A percentile compares a stretch with the other conserved stretches of the same genome.
These are phyloP conservation scores for Golubevia pallescens DNA, from an alignment of 1,284 basidiomycete genomes.

Conservation along the genomic window DNA sequence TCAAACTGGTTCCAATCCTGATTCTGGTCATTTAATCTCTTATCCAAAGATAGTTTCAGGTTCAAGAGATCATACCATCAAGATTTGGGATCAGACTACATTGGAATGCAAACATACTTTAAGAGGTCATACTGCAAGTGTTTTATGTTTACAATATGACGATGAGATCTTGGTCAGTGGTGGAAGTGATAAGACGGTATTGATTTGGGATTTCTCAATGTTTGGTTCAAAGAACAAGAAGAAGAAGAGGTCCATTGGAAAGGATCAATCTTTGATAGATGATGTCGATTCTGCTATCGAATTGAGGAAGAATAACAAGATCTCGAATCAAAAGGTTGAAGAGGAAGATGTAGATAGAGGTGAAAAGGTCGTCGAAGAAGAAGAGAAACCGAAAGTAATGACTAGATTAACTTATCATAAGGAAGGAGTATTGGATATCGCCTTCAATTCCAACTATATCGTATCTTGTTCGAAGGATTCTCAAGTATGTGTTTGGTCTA, in stretches of 20 bases:
- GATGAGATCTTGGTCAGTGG: constrained; percentile 37
- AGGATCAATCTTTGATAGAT: constrained; percentile 1
- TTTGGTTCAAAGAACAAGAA: background rate
- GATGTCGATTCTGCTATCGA: constrained; percentile 13
- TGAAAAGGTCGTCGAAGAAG: background rate
- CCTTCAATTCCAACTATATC: constrained; percentile 33
- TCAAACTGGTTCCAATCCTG: constrained; percentile 8
- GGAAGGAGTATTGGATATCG: constrained; percentile 29
- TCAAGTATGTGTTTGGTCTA: constrained; percentile 39
- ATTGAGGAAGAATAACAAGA: constrained; percentile 3
- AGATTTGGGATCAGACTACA: constrained; percentile 41
- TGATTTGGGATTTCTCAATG: constrained; percentile 41
- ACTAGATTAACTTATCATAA: constrained; percentile 26
- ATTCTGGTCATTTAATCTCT: no score
- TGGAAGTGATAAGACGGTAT: constrained; percentile 32
- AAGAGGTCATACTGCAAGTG: constrained; percentile 34
- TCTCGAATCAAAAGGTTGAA: constrained; percentile 1
- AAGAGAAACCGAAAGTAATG: background rate
- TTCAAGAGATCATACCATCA: constrained; percentile 35
- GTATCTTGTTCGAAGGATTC: constrained; percentile 38
- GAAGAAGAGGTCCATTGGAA: background rate
- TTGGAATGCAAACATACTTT: constrained; percentile 28
- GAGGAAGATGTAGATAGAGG: background rate
- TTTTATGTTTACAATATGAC: constrained; percentile 44
- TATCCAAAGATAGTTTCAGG: constrained; percentile 28